Evolutionary conservation across 352 stramenopile genomes (phyloP).

Genomic region (Phytophthora tentaculata): DNA sequence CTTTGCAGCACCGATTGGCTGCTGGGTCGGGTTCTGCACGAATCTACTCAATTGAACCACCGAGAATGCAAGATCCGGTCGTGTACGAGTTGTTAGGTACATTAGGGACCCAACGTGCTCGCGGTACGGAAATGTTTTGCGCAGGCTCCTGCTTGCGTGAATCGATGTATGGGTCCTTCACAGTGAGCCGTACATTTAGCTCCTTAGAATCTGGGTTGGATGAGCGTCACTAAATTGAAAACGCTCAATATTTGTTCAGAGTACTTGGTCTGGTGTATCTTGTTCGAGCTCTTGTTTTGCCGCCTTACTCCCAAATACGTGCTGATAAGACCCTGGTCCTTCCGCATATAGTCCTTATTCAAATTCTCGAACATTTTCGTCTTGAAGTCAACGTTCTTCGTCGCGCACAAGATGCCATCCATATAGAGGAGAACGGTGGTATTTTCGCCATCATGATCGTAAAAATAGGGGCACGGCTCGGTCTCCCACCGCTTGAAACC

Average conservation of each 20-base stretch:
- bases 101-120: background rate
- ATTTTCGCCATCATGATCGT: background rate
- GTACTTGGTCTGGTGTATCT: background rate
- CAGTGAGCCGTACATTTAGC: background rate
- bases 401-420: constrained; percentile 6
- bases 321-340: background rate
- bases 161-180: background rate
- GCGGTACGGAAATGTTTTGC: background rate
- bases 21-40: constrained; percentile 5
- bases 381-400: background rate
- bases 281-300: background rate
- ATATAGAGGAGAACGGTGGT: constrained; percentile 1
- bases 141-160: background rate
- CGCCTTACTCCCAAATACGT: background rate
- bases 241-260: background rate
- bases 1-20: constrained; percentile 8
- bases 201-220: background rate
- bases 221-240: background rate
- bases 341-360: background rate
- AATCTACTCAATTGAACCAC: constrained; percentile 9
- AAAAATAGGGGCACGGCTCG: background rate
- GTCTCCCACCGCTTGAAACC: background rate
- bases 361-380: background rate
- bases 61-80: background rate
- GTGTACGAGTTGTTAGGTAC: background rate